A percentile compares a stretch with the other conserved stretches of the same genome.
Evolutionary conservation across 2,329 filamentous ascomycete genomes (phyloP).

Genomic region (Claviceps sp.): DNA sequence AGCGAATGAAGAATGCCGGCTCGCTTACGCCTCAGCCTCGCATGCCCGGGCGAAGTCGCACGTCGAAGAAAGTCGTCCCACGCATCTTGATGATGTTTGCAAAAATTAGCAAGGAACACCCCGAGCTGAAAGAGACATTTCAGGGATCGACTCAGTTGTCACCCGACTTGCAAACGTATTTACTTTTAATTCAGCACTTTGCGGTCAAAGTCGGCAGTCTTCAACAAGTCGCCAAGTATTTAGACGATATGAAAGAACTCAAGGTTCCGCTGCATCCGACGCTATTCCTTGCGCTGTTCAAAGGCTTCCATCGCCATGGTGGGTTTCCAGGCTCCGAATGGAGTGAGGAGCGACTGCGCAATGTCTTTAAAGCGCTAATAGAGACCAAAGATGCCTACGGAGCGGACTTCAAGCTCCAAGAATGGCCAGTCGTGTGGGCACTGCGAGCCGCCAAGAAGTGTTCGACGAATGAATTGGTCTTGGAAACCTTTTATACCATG

Average conservation of each 20-base stretch:
- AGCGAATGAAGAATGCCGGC: constrained; percentile 62
- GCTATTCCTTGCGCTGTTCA: constrained; percentile 69
- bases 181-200: constrained; percentile 65
- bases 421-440: constrained; percentile 48
- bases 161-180: constrained; percentile 68
- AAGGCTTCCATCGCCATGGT: constrained; percentile 67
- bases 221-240: constrained; percentile 51
- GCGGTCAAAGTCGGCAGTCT: constrained; percentile 57
- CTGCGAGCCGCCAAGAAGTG: constrained; percentile 52
- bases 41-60: constrained; percentile 32
- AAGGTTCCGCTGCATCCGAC: constrained; percentile 57
- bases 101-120: constrained; percentile 38
- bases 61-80: constrained; percentile 35
- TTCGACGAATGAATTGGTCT: constrained; percentile 34
- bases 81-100: constrained; percentile 45
- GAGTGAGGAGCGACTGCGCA: constrained; percentile 55
- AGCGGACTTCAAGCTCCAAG: constrained; percentile 36
- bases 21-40: constrained; percentile 19
- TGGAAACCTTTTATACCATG: constrained; percentile 40
- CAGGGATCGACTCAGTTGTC: constrained; percentile 54
- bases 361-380: constrained; percentile 53
- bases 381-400: constrained; percentile 34
- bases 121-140: constrained; percentile 34
- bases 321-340: constrained; percentile 51
- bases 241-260: constrained; percentile 68